Evolutionary conservation across 1,139 yeast species (phyloP).

Genomic region (Hansenula sp.): DNA sequence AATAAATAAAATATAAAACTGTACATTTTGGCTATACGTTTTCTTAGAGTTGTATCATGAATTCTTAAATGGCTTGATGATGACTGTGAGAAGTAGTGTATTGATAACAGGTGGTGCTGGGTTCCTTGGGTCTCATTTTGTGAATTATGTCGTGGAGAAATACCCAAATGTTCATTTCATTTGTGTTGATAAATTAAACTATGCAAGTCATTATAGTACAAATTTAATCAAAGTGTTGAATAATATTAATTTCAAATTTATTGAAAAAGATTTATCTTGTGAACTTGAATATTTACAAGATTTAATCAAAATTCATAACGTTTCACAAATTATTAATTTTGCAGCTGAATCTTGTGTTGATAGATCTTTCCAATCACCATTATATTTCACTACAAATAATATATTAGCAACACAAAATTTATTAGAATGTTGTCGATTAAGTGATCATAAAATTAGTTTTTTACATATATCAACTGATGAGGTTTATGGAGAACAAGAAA

Average conservation of each 20-base stretch:
- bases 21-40: too few relatives aligned
- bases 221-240: conserved; percentile 25
- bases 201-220: conserved; percentile 20
- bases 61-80: not conserved
- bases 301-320: conserved; percentile 20
- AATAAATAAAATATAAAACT: too few relatives aligned
- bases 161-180: conserved; percentile 38
- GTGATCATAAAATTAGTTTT: conserved; percentile 17
- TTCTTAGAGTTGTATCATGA: too few relatives aligned
- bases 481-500: conserved; percentile 44
- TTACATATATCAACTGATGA: conserved; percentile 60
- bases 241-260: conserved; percentile 24
- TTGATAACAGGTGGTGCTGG: conserved; percentile 2
- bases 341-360: conserved; percentile 63
- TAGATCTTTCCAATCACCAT: conserved; percentile 43
- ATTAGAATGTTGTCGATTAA: conserved; percentile 37
- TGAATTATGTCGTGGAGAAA: conserved; percentile 33
- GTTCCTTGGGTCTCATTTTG: conserved; percentile 40
- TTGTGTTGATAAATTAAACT: conserved; percentile 46
- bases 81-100: conserved; percentile 1
- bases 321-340: conserved; percentile 42
- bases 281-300: conserved; percentile 22
- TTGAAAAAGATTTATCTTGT: conserved; percentile 36
- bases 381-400: conserved; percentile 44
- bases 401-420: conserved; percentile 46